Evolutionary conservation across 768 basidiomycete genomes (phyloP).

Genomic region (Lactarius sanguifluus): DNA sequence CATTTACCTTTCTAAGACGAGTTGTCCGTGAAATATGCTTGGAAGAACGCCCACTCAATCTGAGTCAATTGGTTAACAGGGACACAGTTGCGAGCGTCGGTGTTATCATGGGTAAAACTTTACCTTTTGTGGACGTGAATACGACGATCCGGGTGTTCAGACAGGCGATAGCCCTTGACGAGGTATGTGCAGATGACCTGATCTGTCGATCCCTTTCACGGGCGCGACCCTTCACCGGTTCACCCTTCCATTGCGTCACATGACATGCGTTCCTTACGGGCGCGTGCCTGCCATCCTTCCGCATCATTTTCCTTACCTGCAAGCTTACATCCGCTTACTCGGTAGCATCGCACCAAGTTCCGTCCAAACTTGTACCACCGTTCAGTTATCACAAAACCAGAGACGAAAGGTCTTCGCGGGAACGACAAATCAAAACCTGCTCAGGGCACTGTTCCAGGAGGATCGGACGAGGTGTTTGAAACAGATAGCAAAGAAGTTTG

Average conservation of each 20-base stretch:
- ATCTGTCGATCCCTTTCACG: neutral
- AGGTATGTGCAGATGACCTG: conserved; percentile 43
- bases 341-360: conserved; percentile 65
- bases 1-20: neutral
- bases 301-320: neutral
- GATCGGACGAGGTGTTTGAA: conserved; percentile 4
- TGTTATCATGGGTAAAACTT: conserved; percentile 50
- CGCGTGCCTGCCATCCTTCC: neutral
- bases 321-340: neutral
- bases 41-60: neutral
- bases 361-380: conserved; percentile 62
- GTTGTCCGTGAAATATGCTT: neutral
- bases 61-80: conserved; percentile 39
- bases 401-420: too few relatives aligned
- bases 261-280: too few relatives aligned
- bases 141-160: conserved; percentile 66
- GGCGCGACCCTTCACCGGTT: neutral
- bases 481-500: conserved; percentile 28
- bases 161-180: conserved; percentile 77
- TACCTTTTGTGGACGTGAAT: conserved; percentile 71
- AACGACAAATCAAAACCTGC: neutral
- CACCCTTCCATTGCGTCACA: neutral
- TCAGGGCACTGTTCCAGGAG: neutral
- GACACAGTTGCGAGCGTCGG: conserved; percentile 83
- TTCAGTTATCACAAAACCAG: conserved; percentile 33